Evolutionary conservation across 495 filamentous ascomycete genomes (phyloP).

Genomic region (Usnea hakonensis): DNA sequence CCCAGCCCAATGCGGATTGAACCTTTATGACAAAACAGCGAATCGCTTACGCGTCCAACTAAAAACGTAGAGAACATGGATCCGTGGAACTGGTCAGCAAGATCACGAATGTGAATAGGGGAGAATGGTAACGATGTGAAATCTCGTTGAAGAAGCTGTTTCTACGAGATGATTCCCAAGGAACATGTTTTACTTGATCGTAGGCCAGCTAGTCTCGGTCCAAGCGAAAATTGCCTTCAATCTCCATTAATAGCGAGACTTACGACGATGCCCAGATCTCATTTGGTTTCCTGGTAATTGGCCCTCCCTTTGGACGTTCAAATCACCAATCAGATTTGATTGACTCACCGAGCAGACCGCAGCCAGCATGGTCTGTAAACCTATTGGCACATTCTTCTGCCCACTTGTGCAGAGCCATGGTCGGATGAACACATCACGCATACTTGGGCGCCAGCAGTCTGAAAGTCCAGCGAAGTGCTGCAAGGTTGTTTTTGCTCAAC

Average conservation of each 20-base stretch:
- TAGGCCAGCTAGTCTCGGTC: not conserved
- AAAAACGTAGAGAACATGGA: not conserved
- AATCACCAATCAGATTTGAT: too few relatives aligned
- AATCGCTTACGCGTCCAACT: not conserved
- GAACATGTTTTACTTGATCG: not conserved
- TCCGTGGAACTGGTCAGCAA: not conserved
- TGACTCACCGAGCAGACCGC: too few relatives aligned
- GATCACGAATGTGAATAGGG: not conserved
- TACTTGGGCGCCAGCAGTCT: too few relatives aligned
- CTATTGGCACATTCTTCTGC: too few relatives aligned
- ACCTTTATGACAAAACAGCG: not conserved
- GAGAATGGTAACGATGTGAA: not conserved
- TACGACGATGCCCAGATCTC: too few relatives aligned
- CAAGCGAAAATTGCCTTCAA: not conserved
- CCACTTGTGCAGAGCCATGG: too few relatives aligned
- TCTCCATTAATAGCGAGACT: not conserved
- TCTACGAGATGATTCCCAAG: not conserved
- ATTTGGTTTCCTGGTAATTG: too few relatives aligned
- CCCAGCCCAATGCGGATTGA: not conserved
- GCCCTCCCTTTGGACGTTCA: too few relatives aligned
- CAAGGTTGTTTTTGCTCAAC: too few relatives aligned
- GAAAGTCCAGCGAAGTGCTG: too few relatives aligned
- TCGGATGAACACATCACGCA: too few relatives aligned
- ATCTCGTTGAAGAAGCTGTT: not conserved
- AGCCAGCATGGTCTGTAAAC: too few relatives aligned